phyloP scores from a whole-genome alignment of 345 rosid species.

The Stellera chamaejasme region DNA sequence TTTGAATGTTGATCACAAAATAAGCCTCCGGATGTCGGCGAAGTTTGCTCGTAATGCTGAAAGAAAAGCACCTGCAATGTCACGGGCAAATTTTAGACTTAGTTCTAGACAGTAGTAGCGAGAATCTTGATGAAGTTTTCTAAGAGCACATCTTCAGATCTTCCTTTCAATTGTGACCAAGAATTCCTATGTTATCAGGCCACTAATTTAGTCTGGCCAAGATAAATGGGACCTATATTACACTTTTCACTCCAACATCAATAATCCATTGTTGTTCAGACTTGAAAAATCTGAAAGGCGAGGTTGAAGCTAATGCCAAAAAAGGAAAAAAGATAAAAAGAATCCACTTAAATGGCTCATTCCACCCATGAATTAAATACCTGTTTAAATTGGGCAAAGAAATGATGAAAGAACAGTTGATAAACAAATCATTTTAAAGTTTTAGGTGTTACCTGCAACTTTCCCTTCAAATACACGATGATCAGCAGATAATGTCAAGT shows the following conservation, averaged over 20 bases:
- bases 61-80: slow-evolving; percentile 66
- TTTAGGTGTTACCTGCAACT: slow-evolving; percentile 59
- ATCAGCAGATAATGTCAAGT: slow-evolving; percentile 80
- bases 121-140: not conserved
- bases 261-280: not conserved
- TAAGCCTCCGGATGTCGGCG: slow-evolving; percentile 67
- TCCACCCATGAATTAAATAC: not conserved
- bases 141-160: not conserved
- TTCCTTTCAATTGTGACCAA: not conserved
- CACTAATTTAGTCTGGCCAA: not conserved
- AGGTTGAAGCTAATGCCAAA: no score
- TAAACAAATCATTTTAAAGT: not conserved
- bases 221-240: not conserved
- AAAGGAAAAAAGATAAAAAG: no score
- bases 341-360: not conserved
- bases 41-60: slow-evolving; percentile 64
- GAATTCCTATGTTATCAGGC: not conserved
- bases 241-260: not conserved
- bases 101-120: not conserved
- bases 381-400: no score
- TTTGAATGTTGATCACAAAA: slow-evolving; percentile 32
- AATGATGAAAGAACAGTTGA: not conserved
- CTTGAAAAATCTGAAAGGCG: not conserved
- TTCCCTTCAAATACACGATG: slow-evolving; percentile 93
- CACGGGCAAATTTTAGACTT: slow-evolving; percentile 1